These are phyloP conservation scores for Dactylellina sp. DNA, from an alignment of 2,329 filamentous ascomycete genomes.

Conservation along the genomic window DNA sequence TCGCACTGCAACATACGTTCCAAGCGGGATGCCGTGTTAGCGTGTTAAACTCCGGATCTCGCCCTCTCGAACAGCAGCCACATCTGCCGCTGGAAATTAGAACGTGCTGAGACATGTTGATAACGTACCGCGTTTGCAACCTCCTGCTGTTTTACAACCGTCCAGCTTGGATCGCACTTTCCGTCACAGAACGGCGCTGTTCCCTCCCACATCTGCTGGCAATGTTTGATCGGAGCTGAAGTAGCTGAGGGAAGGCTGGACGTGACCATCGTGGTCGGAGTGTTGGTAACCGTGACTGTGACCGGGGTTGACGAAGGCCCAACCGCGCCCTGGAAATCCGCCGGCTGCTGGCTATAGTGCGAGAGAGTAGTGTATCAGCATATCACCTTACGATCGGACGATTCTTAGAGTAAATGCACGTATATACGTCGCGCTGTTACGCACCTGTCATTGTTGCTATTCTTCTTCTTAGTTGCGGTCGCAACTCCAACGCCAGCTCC, in stretches of 20 bases:
- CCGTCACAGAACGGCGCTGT: conserved; percentile 35
- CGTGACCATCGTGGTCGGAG: conserved; percentile 16
- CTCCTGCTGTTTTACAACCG: conserved; percentile 14
- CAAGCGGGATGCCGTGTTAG: too few relatives aligned
- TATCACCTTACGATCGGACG: not conserved
- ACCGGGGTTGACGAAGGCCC: not conserved
- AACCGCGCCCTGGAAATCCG: conserved; percentile 13
- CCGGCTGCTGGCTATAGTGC: conserved; percentile 3
- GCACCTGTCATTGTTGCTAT: conserved; percentile 3
- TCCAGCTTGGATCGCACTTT: conserved; percentile 32
- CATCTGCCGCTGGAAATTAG: too few relatives aligned
- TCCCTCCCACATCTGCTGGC: conserved; percentile 39
- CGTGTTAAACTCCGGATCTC: too few relatives aligned
- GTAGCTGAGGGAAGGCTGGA: conserved; percentile 11
- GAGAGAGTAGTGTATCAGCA: not conserved
- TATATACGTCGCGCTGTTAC: not conserved
- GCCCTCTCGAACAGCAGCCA: too few relatives aligned
- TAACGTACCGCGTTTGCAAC: conserved; percentile 20
- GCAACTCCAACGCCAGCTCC: conserved; percentile 31
- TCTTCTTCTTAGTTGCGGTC: conserved; percentile 15
- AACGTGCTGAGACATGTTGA: not conserved
- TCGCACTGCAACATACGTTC: conserved; percentile 24
- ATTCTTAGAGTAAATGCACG: not conserved
- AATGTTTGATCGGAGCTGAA: conserved; percentile 22
- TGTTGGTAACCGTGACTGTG: conserved; percentile 13